phyloP scores from a whole-genome alignment of 257 asterid genomes.

The Fraxinus pennsylvanica region DNA sequence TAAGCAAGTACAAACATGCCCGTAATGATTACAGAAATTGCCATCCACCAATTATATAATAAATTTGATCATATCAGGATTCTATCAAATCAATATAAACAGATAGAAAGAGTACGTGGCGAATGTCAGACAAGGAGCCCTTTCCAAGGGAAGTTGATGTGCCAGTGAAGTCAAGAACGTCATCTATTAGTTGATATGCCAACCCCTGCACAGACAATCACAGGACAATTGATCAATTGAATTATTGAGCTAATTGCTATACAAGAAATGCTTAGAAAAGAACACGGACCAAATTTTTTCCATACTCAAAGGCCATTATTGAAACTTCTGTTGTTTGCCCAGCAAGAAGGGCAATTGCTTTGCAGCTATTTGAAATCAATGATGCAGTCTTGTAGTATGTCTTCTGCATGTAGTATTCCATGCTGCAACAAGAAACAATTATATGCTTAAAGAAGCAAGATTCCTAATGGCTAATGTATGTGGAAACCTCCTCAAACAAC shows the following conservation, averaged over 20 bases:
- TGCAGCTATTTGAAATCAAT: constrained; percentile 90
- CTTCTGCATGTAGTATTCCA: constrained; percentile 98
- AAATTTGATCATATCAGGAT: background rate
- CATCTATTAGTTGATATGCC: constrained; percentile 93
- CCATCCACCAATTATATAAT: background rate
- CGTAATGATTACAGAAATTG: background rate
- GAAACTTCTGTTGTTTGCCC: constrained; percentile 95
- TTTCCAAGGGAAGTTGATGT: constrained; percentile 89
- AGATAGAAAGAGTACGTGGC: constrained; percentile 59
- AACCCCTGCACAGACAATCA: constrained; percentile 63
- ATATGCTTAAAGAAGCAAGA: background rate
- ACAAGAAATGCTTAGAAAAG: constrained; percentile 3
- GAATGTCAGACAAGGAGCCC: constrained; percentile 95
- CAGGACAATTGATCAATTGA: constrained; percentile 1
- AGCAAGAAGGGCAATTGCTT: constrained; percentile 87
- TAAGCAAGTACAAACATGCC: background rate
- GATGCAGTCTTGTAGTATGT: constrained; percentile 96
- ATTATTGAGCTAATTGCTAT: background rate
- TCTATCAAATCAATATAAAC: background rate
- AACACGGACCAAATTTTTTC: constrained; percentile 79
- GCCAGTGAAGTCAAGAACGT: constrained; percentile 92
- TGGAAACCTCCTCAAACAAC: constrained; percentile 4
- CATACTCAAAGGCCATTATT: constrained; percentile 81
- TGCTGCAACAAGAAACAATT: constrained; percentile 55
- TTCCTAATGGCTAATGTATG: constrained; percentile 8